phyloP scores from a whole-genome alignment of 768 basidiomycete species.

The Lactifluus rugatus region DNA sequence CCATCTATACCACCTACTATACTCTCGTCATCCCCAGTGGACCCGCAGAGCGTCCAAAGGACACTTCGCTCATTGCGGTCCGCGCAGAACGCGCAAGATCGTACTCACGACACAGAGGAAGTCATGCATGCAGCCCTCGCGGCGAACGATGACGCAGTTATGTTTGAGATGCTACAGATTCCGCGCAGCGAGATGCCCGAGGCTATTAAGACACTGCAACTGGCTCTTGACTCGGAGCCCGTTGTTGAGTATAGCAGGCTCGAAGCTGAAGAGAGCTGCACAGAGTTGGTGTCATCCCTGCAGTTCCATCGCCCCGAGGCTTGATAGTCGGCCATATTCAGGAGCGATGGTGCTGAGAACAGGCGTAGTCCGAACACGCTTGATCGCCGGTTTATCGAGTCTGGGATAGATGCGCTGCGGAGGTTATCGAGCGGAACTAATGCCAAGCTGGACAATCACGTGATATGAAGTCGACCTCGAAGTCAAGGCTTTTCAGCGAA shows the following conservation, averaged over 20 bases:
- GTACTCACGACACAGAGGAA: conserved; percentile 42
- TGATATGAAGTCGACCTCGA: conserved; percentile 71
- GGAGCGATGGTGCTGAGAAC: neutral
- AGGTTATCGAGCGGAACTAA: conserved; percentile 39
- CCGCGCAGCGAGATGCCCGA: conserved; percentile 65
- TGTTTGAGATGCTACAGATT: conserved; percentile 54
- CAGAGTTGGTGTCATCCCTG: neutral
- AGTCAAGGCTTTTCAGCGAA: conserved; percentile 60
- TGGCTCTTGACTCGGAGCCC: conserved; percentile 50
- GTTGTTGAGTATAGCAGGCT: conserved; percentile 30
- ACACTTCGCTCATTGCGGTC: conserved; percentile 23
- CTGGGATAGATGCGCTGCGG: conserved; percentile 59
- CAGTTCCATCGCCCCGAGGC: neutral
- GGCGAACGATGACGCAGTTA: conserved; percentile 50
- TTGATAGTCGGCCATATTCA: neutral
- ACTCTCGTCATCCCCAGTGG: conserved; percentile 18
- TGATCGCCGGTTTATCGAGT: conserved; percentile 62
- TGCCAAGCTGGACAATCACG: conserved; percentile 75
- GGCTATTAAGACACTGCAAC: conserved; percentile 70
- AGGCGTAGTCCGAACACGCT: conserved; percentile 36
- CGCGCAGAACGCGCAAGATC: conserved; percentile 40
- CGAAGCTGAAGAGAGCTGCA: conserved; percentile 17
- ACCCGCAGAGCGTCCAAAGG: conserved; percentile 5
- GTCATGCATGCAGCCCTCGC: conserved; percentile 51
- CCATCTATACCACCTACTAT: neutral